These are phyloP conservation scores for Colletotrichum gigasporum DNA, from an alignment of 2,329 filamentous ascomycete species.

Conservation along the genomic window DNA sequence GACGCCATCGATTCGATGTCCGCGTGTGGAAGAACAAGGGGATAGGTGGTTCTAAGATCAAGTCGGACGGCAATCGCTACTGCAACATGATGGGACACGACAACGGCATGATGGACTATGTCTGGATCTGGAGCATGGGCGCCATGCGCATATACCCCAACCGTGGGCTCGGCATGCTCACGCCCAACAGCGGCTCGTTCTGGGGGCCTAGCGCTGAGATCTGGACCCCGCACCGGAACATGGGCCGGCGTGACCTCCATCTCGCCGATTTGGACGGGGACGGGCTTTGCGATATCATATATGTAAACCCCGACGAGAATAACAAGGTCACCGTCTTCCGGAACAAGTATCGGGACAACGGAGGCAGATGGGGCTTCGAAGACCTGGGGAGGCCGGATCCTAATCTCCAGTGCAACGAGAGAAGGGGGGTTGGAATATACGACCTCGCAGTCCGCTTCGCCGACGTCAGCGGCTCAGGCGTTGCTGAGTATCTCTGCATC, in stretches of 20 bases:
- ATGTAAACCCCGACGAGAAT: constrained; percentile 38
- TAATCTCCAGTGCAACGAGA: too few species aligned
- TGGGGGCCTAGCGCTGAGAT: not conserved
- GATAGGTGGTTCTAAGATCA: constrained; percentile 25
- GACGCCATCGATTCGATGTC: not conserved
- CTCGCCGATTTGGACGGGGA: constrained; percentile 49
- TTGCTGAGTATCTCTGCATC: too few species aligned
- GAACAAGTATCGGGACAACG: too few species aligned
- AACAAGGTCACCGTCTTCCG: too few species aligned
- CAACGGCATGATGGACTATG: constrained; percentile 28
- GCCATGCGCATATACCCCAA: constrained; percentile 24
- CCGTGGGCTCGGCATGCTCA: not conserved
- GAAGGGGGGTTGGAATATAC: constrained; percentile 37
- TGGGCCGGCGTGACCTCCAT: constrained; percentile 42
- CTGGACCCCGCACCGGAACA: constrained; percentile 26
- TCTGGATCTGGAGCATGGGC: constrained; percentile 13
- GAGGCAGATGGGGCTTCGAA: too few species aligned
- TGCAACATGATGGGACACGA: constrained; percentile 30
- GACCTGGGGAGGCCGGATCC: too few species aligned
- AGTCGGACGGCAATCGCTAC: constrained; percentile 31
- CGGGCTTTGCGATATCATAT: constrained; percentile 45
- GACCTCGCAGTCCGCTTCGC: too few species aligned
- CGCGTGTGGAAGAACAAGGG: constrained; percentile 32
- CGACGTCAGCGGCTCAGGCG: too few species aligned
- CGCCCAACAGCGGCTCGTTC: constrained; percentile 14